Percentiles rank a stretch among this genome's conserved stretches.
Evolutionary conservation across 176 grass and related monocot genomes (phyloP).

Genomic region (Cenchrus americanus): DNA sequence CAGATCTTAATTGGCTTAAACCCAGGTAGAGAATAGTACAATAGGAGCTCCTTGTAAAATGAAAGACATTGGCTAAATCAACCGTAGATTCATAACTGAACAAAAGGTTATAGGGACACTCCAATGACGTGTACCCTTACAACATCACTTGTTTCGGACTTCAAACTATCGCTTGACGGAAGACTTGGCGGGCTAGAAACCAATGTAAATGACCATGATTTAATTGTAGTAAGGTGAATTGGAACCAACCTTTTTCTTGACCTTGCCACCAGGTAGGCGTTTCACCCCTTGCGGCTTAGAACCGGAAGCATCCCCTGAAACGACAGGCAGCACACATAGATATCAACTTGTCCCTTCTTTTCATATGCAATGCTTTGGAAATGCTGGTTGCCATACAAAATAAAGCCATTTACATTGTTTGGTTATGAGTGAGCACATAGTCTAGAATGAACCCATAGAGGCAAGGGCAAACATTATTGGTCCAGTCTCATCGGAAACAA

Average conservation of each 20-base stretch:
- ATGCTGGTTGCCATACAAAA: not conserved
- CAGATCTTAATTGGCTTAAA: not conserved
- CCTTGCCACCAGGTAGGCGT: slow-evolving; percentile 91
- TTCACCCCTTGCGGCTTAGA: slow-evolving; percentile 85
- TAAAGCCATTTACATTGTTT: not conserved
- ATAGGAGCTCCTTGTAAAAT: not conserved
- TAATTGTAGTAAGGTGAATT: not conserved
- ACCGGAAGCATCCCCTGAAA: slow-evolving; percentile 65
- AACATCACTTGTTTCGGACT: not conserved
- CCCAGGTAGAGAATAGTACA: not conserved
- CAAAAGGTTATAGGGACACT: not conserved
- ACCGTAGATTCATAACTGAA: not conserved
- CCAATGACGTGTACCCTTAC: not conserved
- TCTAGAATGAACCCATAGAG: not conserved
- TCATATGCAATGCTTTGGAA: not conserved
- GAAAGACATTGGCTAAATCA: not conserved
- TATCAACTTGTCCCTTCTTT: not conserved
- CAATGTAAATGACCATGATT: not conserved
- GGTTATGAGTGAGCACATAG: not conserved
- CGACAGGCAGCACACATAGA: slow-evolving; percentile 3
- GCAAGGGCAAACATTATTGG: not conserved
- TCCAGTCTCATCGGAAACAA: not conserved
- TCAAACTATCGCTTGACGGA: not conserved
- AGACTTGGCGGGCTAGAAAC: not conserved
- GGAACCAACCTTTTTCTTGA: not conserved